Conservation (phyloP, 2,329 filamentous ascomycete genomes). For the Pleomassaria siparia region DNA sequence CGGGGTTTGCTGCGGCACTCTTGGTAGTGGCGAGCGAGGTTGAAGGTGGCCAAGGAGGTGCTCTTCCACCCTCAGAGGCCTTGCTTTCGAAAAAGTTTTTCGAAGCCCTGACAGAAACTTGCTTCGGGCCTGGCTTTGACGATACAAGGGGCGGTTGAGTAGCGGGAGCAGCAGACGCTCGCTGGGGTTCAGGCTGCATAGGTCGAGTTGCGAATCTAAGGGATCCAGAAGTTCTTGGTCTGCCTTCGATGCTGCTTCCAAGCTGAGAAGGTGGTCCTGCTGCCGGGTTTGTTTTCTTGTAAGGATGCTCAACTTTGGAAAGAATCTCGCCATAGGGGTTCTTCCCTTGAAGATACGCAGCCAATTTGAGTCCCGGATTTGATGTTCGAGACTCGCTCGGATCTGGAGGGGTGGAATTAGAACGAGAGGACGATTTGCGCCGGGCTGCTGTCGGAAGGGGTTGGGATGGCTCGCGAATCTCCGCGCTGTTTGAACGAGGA, state of each 20-base stretch:
- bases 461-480: conserved; percentile 14
- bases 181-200: conserved; percentile 13
- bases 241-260: conserved; percentile 21
- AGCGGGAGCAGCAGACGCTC: conserved; percentile 7
- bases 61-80: conserved; percentile 15
- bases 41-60: conserved; percentile 15
- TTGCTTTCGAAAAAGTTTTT: conserved; percentile 35
- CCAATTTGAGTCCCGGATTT: conserved; percentile 19
- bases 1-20: not conserved
- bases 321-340: conserved; percentile 37
- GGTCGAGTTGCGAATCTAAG: conserved; percentile 23
- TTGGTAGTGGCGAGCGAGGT: conserved; percentile 7
- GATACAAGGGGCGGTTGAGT: conserved; percentile 2
- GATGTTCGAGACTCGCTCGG: conserved; percentile 8
- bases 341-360: conserved; percentile 33
- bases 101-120: conserved; percentile 26
- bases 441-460: conserved; percentile 5
- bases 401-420: conserved; percentile 9
- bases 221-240: conserved; percentile 18
- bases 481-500: conserved; percentile 15
- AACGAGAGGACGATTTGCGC: conserved; percentile 6
- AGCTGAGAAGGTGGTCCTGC: conserved; percentile 21
- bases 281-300: conserved; percentile 13
- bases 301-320: conserved; percentile 23
- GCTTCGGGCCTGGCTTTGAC: conserved; percentile 14